Evolutionary conservation across 306 rosid genomes (phyloP), one percentile per base, ranked within the genome.

Genomic region (Rosa persica): DNA sequence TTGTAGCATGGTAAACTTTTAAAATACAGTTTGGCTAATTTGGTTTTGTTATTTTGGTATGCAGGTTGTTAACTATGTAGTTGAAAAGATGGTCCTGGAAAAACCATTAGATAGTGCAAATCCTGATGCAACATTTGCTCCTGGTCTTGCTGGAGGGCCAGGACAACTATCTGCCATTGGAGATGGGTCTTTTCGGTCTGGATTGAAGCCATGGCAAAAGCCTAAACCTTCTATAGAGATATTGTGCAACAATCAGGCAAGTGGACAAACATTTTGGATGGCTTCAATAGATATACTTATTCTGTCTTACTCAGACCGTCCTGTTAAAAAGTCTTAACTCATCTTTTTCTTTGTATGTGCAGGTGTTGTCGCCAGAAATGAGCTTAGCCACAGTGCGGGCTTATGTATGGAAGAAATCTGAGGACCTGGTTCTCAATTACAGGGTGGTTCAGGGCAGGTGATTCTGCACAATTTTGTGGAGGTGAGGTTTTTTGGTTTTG

Each of bases 391-490:
- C 99, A 17, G 98, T 91, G 74, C 87, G 96, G 70, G 84, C 95
- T 84, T 96, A 96, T 82, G 79, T 96, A 78, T 96, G 99, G 99
- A 96, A 93, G 92, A 96, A 96, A 89, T 7, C 93, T 17, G 99
- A 96, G 47, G 99, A 96, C 82, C 84, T 96, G 55, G 73, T 93
- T 84, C 88, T 96, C 83, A 91, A 96, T 86, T 96, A 95, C 82
- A 90, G 92, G 90, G 86, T 93, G 84, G 81, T 88, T 81, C 97
- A 88, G 84, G 91, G 94, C 81, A 91, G 94, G 89, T 95, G 94
- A 93, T 73, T 76, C 49, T 76, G 78, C 79, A 65, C 57, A 58
- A 23, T 67, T 72, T 76, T 82, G 54, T 5, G 13, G 67, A 54
- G 72, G 73, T 62, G 71, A 81, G 89, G 82, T 78, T 40, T 40